phyloP scores from a whole-genome alignment of 2,329 filamentous ascomycete species.

The Cladorrhinum sp. region DNA sequence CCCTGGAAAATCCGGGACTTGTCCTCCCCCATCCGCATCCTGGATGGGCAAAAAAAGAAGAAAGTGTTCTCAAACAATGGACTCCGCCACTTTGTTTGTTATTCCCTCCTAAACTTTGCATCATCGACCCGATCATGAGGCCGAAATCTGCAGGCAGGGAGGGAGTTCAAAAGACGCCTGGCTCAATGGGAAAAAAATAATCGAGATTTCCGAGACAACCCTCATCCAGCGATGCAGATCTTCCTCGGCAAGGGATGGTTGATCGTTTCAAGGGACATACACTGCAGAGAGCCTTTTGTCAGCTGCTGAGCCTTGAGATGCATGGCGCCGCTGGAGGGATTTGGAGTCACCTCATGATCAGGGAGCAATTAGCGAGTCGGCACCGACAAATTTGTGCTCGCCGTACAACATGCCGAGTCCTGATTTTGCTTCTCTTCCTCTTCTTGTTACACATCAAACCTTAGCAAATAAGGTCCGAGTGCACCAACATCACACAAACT shows the following conservation, averaged over 20 bases:
- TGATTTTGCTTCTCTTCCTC: background rate
- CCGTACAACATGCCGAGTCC: background rate
- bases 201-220: background rate
- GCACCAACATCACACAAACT: background rate
- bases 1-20: conserved; percentile 10
- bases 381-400: background rate
- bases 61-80: background rate
- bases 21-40: background rate
- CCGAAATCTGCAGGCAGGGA: background rate
- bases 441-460: background rate
- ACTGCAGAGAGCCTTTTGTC: background rate
- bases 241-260: background rate
- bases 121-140: too few species aligned
- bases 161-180: background rate
- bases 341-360: background rate
- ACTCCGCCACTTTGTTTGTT: background rate
- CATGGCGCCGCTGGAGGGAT: background rate
- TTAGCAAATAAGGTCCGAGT: background rate
- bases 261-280: too few species aligned
- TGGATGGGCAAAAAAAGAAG: too few species aligned
- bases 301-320: background rate
- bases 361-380: background rate
- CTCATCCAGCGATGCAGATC: background rate
- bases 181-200: background rate
- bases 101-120: background rate